phyloP scores from a whole-genome alignment of 305 asterid genomes.

The Stenogyne calaminthoides region DNA sequence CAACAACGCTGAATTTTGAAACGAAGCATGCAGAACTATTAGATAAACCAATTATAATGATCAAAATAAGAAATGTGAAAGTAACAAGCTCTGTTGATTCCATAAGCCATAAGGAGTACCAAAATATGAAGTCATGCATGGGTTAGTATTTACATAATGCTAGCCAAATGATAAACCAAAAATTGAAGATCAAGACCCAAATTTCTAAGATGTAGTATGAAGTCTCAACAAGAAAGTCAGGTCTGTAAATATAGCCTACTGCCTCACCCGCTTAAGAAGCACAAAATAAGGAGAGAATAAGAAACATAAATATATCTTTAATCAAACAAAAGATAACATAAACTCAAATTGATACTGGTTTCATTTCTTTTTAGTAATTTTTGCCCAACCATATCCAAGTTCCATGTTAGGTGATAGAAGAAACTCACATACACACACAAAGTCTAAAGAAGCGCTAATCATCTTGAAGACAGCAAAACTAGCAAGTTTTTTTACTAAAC shows the following conservation, averaged over 20 bases:
- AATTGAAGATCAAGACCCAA: background rate
- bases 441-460: background rate
- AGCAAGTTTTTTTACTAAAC: background rate
- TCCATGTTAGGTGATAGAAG: background rate
- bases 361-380: background rate
- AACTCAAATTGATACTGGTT: conserved; percentile 6
- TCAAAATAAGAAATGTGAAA: background rate
- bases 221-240: conserved; percentile 6
- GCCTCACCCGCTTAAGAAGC: background rate
- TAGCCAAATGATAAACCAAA: background rate
- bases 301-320: background rate
- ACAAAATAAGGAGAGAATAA: background rate
- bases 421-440: background rate
- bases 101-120: background rate
- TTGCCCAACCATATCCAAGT: background rate
- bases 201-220: background rate
- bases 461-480: background rate
- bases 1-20: background rate
- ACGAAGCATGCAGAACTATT: background rate
- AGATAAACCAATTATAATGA: background rate
- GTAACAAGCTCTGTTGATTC: background rate
- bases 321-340: background rate
- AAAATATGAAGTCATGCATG: background rate
- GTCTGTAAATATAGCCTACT: background rate
- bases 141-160: background rate